Base-by-base conservation (phyloP, 75 land plant species). In the Adiantum capillusveneris region DNA sequence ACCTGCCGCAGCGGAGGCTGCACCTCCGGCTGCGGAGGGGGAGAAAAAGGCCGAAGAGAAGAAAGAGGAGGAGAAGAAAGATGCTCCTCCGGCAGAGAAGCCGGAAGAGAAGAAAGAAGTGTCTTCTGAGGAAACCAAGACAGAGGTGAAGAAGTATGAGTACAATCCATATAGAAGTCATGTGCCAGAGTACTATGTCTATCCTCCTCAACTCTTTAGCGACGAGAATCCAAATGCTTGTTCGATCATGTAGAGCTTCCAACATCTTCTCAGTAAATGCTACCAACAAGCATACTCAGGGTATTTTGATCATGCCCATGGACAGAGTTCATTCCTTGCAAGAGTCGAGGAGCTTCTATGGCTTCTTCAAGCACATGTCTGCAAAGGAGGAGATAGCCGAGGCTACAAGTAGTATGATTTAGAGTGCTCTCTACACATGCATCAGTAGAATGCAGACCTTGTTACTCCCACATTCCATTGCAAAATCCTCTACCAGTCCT, bases 181-280 rank as follows among this genome's bases (percentile, higher is more conserved):
- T 50, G 44, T 20, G 53, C 76, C 76, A 7, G 68, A 73, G 37
- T 68, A 69, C 17, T 79, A 65, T 53, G 45, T 34, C 18, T 59
- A 72, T 22, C 60, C 74, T 11, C 79, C 79, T 0, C 73, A 65
- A 20, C 30, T 68, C 0, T 66, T 74, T 36, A 74, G 77, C 42
- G 77, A 74, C 51, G 76, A 74, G 39, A 77, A 77, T 49, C 80
- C 75, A 0, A 77, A 77, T 43, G 75, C 80, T 31, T 77, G 80
- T 56, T 58, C 58, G 11, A 53, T 77, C 5, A 72, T 77, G 80
- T 27, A 46, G 31, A 34, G 52, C 37, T 34, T n/a, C n/a, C n/a
- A n/a, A n/a, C n/a, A n/a, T n/a, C n/a, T n/a, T n/a, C n/a, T n/a
- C n/a, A n/a, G n/a, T n/a, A n/a, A n/a, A n/a, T n/a, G n/a, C n/a